Evolutionary conservation across 176 grass and related monocot genomes (phyloP).

Genomic region (Triticum dicoccoides): DNA sequence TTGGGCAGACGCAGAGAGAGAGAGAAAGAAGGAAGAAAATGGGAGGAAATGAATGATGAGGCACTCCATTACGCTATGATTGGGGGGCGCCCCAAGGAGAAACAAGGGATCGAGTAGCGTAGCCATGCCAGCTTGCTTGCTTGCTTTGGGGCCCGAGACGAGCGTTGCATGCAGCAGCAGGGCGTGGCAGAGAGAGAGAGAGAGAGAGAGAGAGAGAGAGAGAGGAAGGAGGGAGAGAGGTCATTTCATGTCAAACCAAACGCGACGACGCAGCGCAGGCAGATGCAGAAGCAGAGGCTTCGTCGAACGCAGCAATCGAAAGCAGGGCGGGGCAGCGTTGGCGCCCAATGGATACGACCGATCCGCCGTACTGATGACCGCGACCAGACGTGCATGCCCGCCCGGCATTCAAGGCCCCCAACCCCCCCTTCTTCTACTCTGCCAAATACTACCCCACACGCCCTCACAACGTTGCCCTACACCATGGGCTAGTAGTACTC

Average conservation of each 20-base stretch:
- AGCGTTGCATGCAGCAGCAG: background rate
- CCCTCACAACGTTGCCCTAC: background rate
- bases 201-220: background rate
- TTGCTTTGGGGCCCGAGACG: slow-evolving; percentile 4
- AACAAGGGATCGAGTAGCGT: slow-evolving; percentile 43
- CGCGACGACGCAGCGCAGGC: background rate
- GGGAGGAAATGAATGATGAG: slow-evolving; percentile 46
- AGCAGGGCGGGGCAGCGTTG: slow-evolving; percentile 10
- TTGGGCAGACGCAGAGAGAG: background rate
- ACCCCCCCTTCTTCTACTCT: slow-evolving; percentile 5
- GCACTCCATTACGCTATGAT: slow-evolving; percentile 73
- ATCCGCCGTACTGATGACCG: slow-evolving; percentile 33
- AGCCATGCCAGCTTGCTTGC: slow-evolving; percentile 10
- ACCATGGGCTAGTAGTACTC: background rate
- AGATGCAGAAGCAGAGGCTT: background rate
- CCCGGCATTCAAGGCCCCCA: slow-evolving; percentile 65
- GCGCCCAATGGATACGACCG: slow-evolving; percentile 33
- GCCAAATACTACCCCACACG: background rate
- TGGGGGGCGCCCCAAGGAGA: slow-evolving; percentile 45
- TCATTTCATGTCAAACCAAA: slow-evolving; percentile 46
- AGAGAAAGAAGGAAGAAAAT: background rate
- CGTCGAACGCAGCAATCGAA: slow-evolving; percentile 29
- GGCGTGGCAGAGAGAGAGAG: slow-evolving; percentile 6
- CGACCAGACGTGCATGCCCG: slow-evolving; percentile 49
- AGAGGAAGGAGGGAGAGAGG: background rate